phyloP scores from a whole-genome alignment of 2,329 filamentous ascomycete species.

The Capronia epimyces region DNA sequence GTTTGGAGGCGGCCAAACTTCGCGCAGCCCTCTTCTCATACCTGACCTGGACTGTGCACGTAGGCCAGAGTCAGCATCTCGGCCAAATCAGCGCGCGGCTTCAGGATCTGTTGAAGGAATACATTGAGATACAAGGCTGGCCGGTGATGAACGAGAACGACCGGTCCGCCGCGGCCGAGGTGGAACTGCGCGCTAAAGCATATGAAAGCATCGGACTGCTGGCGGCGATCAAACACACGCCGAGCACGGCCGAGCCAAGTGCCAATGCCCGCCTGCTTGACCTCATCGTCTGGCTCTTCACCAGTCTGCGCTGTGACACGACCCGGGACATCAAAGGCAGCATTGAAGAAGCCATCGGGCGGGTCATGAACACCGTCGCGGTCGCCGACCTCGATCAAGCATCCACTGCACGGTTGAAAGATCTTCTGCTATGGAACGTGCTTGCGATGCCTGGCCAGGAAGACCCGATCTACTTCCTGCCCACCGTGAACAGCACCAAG shows the following conservation, averaged over 20 bases:
- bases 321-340: conserved; percentile 71
- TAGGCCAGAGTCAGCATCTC: conserved; percentile 55
- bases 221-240: conserved; percentile 57
- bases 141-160: conserved; percentile 52
- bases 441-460: conserved; percentile 41
- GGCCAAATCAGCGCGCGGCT: conserved; percentile 54
- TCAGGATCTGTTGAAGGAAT: conserved; percentile 66
- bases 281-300: conserved; percentile 71
- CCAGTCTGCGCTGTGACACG: conserved; percentile 72
- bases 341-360: conserved; percentile 82
- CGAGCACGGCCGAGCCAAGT: conserved; percentile 34
- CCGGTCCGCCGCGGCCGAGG: conserved; percentile 54
- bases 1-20: conserved; percentile 69
- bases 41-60: conserved; percentile 76
- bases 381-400: conserved; percentile 38
- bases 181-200: conserved; percentile 67
- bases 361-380: conserved; percentile 56
- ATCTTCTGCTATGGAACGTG: conserved; percentile 66
- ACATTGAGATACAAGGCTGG: conserved; percentile 78
- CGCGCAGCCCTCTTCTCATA: conserved; percentile 79
- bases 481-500: conserved; percentile 64
- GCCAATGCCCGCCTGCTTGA: conserved; percentile 46
- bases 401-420: conserved; percentile 43
- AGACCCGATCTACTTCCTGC: conserved; percentile 36
- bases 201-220: conserved; percentile 89